A percentile compares a stretch with the other conserved stretches of the same genome.
Evolutionary conservation across 352 stramenopile species (phyloP).

Genomic region (Thalassiosira oceanica): DNA sequence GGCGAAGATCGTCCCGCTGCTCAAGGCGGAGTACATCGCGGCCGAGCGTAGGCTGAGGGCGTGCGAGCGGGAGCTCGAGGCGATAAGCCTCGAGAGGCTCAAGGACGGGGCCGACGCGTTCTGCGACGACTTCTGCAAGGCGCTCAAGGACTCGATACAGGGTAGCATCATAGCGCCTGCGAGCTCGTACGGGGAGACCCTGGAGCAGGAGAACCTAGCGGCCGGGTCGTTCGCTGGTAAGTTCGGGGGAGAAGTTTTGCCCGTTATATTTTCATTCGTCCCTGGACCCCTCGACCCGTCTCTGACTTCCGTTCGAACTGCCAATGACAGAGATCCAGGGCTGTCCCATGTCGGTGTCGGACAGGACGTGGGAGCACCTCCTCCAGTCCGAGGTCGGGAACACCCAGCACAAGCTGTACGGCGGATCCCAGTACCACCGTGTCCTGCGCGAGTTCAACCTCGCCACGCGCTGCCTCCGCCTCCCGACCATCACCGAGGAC

Average conservation of each 20-base stretch:
- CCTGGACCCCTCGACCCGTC: not conserved
- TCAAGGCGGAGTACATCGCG: constrained; percentile 72
- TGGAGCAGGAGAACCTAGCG: constrained; percentile 75
- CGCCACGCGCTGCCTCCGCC: constrained; percentile 74
- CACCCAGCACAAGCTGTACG: constrained; percentile 77
- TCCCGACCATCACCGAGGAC: constrained; percentile 81
- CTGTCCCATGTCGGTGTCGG: constrained; percentile 64
- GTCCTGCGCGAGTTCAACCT: constrained; percentile 82
- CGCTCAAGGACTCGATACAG: constrained; percentile 65
- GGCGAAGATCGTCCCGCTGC: constrained; percentile 81
- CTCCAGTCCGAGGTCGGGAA: constrained; percentile 79
- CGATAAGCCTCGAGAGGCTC: constrained; percentile 76
- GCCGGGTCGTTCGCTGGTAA: constrained; percentile 77
- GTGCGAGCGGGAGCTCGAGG: constrained; percentile 74
- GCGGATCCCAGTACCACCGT: constrained; percentile 83
- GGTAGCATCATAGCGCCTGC: constrained; percentile 73
- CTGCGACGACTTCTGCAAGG: constrained; percentile 77
- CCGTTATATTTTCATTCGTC: not conserved
- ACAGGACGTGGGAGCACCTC: constrained; percentile 60
- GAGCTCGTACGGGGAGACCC: constrained; percentile 80
- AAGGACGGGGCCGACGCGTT: constrained; percentile 77
- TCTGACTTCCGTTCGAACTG: not conserved
- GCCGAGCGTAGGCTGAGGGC: constrained; percentile 55
- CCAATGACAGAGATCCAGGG: constrained; percentile 41
- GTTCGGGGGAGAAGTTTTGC: constrained; percentile 20